These are phyloP conservation scores for Castanea crenata DNA, from an alignment of 306 rosid genomes.

Conservation along the genomic window DNA sequence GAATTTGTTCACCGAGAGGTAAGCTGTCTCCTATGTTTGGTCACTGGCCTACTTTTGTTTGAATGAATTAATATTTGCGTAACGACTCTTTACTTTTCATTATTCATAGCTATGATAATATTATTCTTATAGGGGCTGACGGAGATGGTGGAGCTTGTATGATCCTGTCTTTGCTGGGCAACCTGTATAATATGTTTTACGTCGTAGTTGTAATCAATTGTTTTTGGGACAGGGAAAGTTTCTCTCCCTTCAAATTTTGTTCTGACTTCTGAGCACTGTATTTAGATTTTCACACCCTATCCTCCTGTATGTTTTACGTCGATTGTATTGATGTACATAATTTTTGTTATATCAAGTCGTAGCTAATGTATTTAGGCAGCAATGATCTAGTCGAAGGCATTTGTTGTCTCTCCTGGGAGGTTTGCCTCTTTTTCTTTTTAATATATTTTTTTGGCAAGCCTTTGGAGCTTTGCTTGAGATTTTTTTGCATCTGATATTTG, in stretches of 20 bases:
- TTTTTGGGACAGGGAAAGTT: slow-evolving; percentile 8
- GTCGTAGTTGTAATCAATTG: slow-evolving; percentile 24
- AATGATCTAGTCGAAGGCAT: not conserved
- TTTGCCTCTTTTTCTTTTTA: not conserved
- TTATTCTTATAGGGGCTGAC: slow-evolving; percentile 21
- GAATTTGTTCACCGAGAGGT: slow-evolving; percentile 1
- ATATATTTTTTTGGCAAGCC: not conserved
- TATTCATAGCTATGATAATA: not conserved
- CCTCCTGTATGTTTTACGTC: slow-evolving; percentile 21
- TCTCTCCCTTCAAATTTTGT: slow-evolving; percentile 7
- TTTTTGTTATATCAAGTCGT: not conserved
- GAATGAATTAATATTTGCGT: too few species aligned
- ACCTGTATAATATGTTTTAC: slow-evolving; percentile 27
- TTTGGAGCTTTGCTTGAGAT: not conserved
- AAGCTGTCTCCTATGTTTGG: not conserved
- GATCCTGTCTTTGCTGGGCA: slow-evolving; percentile 26
- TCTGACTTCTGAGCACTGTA: slow-evolving; percentile 7
- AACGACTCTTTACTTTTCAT: not conserved
- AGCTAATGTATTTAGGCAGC: not conserved
- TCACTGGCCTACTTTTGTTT: not conserved
- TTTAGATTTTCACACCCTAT: slow-evolving; percentile 10
- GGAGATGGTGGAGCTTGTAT: slow-evolving; percentile 27
- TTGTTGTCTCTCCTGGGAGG: not conserved
- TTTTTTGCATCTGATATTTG: not conserved
- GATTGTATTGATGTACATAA: not conserved